These are phyloP conservation scores for Claviceps sp. DNA, from an alignment of 2,329 filamentous ascomycete species.

Conservation along the genomic window DNA sequence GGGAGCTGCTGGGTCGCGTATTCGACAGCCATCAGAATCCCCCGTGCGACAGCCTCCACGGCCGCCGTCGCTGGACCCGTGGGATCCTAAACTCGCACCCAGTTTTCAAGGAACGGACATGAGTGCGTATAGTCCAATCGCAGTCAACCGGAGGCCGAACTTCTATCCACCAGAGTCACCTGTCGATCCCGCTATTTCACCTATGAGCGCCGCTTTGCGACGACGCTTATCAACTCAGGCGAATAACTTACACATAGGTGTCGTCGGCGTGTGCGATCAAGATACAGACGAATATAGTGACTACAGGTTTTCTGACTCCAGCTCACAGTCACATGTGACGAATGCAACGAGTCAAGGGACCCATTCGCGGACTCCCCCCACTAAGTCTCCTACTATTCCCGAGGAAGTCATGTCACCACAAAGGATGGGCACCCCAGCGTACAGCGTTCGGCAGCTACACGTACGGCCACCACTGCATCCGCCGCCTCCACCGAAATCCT, in stretches of 20 bases:
- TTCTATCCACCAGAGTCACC: conserved; percentile 7
- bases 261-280: conserved; percentile 3
- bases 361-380: conserved; percentile 4
- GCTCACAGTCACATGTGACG: conserved; percentile 7
- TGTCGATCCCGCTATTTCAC: conserved; percentile 9
- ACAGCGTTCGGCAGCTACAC: conserved; percentile 4
- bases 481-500: neutral
- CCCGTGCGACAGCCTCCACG: conserved; percentile 15
- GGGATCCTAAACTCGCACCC: conserved; percentile 22
- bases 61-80: conserved; percentile 30
- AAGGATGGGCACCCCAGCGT: neutral
- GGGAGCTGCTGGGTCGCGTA: neutral
- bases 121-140: conserved; percentile 7
- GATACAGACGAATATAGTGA: conserved; percentile 6
- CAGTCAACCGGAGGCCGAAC: conserved; percentile 11
- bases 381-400: conserved; percentile 8
- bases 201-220: neutral
- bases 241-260: conserved; percentile 2
- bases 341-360: conserved; percentile 5
- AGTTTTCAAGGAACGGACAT: conserved; percentile 10
- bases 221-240: neutral
- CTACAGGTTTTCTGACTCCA: conserved; percentile 7
- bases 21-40: conserved; percentile 6
- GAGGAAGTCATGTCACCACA: conserved; percentile 6
- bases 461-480: conserved; percentile 1